These are phyloP conservation scores for Kluyveromyces siamensis DNA, from an alignment of 805 yeast species.

Conservation along the genomic window DNA sequence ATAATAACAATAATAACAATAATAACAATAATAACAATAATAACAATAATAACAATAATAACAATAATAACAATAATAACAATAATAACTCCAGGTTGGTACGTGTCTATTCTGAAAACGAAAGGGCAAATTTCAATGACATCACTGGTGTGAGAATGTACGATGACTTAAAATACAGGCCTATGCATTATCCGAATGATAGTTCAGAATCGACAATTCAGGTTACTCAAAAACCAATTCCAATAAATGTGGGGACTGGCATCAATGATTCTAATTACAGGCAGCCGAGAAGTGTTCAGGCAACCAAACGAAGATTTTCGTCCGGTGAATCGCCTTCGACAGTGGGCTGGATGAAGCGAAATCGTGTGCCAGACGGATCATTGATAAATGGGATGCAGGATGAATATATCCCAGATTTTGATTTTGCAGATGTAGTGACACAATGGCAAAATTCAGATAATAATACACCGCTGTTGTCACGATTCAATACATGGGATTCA, in stretches of 20 bases:
- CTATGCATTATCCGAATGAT: conserved; percentile 17
- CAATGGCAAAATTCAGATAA: conserved; percentile 35
- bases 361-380: not conserved
- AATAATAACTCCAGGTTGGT: conserved; percentile 26
- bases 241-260: not conserved
- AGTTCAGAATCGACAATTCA: not conserved
- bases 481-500: conserved; percentile 2
- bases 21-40: not conserved
- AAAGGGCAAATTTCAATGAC: conserved; percentile 48
- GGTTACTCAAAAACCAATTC: conserved; percentile 1
- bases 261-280: not conserved
- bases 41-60: not conserved
- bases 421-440: conserved; percentile 40
- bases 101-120: conserved; percentile 58
- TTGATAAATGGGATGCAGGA: conserved; percentile 47
- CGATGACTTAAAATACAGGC: conserved; percentile 45
- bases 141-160: conserved; percentile 44
- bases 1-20: not conserved
- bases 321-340: conserved; percentile 1
- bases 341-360: not conserved
- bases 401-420: conserved; percentile 68
- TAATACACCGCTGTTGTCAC: not conserved
- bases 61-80: not conserved
- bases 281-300: not conserved
- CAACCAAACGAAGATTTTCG: conserved; percentile 1